A percentile compares a stretch with the other conserved stretches of the same genome.
Conservation (phyloP, 139 green algal species). For the Chlamydomonas schloesseri region DNA sequence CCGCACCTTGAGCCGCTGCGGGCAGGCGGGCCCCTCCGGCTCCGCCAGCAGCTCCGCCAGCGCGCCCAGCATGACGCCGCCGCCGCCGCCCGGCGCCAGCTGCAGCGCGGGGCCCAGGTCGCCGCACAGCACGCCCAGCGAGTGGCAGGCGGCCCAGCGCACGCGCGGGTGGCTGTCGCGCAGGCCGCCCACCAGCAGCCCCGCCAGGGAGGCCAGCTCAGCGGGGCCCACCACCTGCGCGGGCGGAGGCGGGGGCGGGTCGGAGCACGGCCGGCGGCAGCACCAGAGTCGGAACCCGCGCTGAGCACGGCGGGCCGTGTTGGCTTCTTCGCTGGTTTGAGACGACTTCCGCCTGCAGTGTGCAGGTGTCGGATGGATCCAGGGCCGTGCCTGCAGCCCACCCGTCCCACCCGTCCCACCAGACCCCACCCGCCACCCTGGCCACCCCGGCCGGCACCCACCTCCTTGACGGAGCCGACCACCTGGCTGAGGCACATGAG, state of each 20-base stretch:
- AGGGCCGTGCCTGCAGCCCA: no score
- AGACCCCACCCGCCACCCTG: background rate
- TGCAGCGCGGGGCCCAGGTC: conserved; percentile 96
- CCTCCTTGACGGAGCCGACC: conserved; percentile 94
- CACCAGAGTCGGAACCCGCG: no score
- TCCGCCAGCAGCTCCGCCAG: conserved; percentile 81
- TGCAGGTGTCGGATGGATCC: no score
- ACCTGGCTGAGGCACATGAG: conserved; percentile 96
- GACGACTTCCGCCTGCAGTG: no score
- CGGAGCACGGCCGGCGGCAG: no score
- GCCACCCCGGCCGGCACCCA: background rate
- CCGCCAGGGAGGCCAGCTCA: conserved; percentile 58
- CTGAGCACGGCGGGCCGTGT: no score
- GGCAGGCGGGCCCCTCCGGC: background rate
- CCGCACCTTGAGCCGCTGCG: conserved; percentile 30
- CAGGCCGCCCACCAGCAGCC: conserved; percentile 33
- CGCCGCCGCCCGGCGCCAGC: conserved; percentile 17
- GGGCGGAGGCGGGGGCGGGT: no score
- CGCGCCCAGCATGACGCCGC: conserved; percentile 66
- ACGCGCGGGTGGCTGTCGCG: conserved; percentile 72
- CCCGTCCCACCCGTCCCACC: no score
- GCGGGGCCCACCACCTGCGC: conserved; percentile 30
- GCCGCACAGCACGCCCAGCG: conserved; percentile 96
- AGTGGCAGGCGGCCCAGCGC: conserved; percentile 96
- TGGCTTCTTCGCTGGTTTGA: no score